phyloP scores from a whole-genome alignment of 495 filamentous ascomycete species.

The Elaphomyces granulatus region DNA sequence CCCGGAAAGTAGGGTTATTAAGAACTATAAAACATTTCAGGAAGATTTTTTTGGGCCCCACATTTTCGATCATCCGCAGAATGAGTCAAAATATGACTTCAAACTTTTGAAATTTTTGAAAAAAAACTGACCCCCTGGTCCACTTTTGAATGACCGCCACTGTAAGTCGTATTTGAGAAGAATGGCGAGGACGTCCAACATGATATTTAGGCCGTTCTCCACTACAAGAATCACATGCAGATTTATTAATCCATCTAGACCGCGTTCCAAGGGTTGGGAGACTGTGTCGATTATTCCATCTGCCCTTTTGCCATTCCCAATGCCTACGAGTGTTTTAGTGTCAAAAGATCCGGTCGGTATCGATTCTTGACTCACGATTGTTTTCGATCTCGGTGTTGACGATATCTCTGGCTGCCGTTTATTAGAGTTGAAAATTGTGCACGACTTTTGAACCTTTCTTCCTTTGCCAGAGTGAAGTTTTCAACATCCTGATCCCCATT shows the following conservation, averaged over 20 bases:
- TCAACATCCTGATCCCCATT: not conserved
- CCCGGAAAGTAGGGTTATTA: too few species aligned
- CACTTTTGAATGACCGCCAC: too few species aligned
- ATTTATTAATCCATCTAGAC: not conserved
- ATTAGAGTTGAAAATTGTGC: not conserved
- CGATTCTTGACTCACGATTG: not conserved
- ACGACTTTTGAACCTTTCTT: not conserved
- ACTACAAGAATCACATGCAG: too few species aligned
- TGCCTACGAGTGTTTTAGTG: not conserved
- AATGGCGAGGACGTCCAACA: too few species aligned
- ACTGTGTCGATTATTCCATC: not conserved
- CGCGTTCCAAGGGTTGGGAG: not conserved
- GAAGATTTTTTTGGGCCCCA: too few species aligned
- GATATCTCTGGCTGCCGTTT: not conserved
- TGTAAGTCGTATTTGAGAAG: too few species aligned
- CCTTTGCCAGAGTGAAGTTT: not conserved
- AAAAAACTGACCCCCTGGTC: too few species aligned
- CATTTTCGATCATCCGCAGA: too few species aligned
- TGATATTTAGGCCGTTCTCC: too few species aligned
- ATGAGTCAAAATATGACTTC: too few species aligned
- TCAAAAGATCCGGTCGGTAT: not conserved
- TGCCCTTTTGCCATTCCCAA: not conserved
- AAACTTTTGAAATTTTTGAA: too few species aligned
- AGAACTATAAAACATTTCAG: too few species aligned
- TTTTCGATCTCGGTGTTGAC: not conserved